Percentiles rank a stretch among this genome's conserved stretches.
Evolutionary conservation across 345 rosid genomes (phyloP).

Genomic region (Excoecaria agallocha): DNA sequence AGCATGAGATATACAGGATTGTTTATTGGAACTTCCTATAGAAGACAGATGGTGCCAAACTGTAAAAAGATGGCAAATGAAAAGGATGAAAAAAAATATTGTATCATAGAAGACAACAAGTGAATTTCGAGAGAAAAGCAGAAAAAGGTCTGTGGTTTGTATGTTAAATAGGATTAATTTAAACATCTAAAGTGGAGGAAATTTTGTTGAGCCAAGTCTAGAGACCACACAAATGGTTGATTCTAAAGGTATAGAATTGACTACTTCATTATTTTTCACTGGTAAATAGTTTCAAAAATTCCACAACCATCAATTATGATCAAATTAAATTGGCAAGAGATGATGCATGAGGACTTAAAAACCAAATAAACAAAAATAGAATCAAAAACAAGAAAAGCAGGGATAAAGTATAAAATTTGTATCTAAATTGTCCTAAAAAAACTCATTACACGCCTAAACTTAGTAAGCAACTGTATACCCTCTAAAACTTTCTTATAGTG

Average conservation of each 20-base stretch:
- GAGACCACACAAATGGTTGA: neutral
- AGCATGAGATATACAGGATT: conserved; percentile 90
- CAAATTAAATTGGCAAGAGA: neutral
- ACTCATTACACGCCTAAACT: no score
- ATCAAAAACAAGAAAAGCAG: neutral
- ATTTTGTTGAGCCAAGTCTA: neutral
- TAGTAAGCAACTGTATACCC: no score
- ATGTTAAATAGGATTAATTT: neutral
- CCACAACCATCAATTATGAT: neutral
- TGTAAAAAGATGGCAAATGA: neutral
- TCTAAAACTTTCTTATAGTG: no score
- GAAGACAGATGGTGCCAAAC: conserved; percentile 9
- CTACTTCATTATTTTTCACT: neutral
- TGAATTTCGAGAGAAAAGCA: neutral
- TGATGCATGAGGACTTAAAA: neutral
- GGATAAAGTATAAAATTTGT: no score
- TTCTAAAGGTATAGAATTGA: neutral
- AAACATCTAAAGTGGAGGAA: neutral
- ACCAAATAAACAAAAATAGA: neutral
- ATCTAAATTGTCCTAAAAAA: no score
- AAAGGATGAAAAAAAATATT: neutral
- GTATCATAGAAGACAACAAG: neutral
- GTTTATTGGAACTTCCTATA: conserved; percentile 91
- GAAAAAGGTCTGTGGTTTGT: neutral
- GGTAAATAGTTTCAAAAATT: neutral